Conservation (phyloP, 805 yeast species). For the Saccharomycopsis sp. region DNA sequence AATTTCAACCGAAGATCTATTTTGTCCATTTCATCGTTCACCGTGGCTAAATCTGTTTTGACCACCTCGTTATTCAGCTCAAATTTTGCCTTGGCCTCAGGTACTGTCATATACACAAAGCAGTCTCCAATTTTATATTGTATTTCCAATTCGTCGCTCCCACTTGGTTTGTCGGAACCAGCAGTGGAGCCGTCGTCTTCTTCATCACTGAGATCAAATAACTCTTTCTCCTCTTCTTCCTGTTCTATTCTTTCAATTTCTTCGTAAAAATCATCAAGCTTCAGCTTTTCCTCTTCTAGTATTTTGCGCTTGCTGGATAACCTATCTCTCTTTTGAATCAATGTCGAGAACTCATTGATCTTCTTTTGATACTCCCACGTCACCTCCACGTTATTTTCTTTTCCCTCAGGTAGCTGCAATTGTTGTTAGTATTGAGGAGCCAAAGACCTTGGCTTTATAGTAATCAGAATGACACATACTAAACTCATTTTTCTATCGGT, state of each 20-base stretch:
- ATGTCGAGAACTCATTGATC: constrained; percentile 82
- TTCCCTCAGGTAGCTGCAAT: constrained; percentile 45
- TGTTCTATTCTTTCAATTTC: constrained; percentile 79
- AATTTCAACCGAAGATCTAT: constrained; percentile 48
- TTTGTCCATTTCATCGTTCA: constrained; percentile 42
- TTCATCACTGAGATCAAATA: constrained; percentile 24
- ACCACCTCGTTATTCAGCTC: constrained; percentile 54
- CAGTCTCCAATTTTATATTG: constrained; percentile 79
- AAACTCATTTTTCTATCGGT: neutral
- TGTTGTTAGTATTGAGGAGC: neutral
- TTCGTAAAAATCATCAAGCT: constrained; percentile 74
- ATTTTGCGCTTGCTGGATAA: constrained; percentile 42
- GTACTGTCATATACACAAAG: constrained; percentile 63
- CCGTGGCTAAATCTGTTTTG: constrained; percentile 40
- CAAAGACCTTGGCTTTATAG: neutral
- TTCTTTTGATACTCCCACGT: constrained; percentile 81
- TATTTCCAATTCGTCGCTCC: constrained; percentile 5
- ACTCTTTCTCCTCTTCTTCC: constrained; percentile 25
- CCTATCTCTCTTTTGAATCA: constrained; percentile 64
- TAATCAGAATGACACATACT: neutral
- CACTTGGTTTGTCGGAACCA: neutral
- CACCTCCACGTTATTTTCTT: constrained; percentile 52
- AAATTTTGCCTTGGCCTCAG: constrained; percentile 58
- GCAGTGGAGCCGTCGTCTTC: constrained; percentile 28
- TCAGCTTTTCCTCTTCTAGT: constrained; percentile 68